Base-by-base conservation (phyloP, 2,329 filamentous ascomycete genomes). In the Xylaria digitata region DNA sequence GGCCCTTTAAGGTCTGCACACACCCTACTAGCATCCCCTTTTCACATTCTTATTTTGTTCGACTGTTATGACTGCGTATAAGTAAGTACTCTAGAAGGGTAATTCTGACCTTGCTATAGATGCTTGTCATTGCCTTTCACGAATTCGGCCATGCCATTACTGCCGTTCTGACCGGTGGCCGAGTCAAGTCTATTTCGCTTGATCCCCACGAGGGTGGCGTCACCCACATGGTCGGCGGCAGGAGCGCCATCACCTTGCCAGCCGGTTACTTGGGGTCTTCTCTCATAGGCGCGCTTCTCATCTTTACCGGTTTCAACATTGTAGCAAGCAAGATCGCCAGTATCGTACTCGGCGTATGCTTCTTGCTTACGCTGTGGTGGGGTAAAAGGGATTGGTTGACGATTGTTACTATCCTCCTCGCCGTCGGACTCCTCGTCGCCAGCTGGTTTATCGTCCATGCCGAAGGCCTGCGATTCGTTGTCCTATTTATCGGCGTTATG, bases 81-180 rank as follows among this genome's bases (percentile, higher is more conserved):
- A 45, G 23, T 50, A 15, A 49, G 15, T 43, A 9, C 49, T 46
- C 7, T 3, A 6, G 26, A 42, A 46, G 34, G 7, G 50, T 42
- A 68, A 61, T 66, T 19, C 67, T 72, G 55, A 72, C 49, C 42
- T n/a, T 34, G 6, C 30, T 42, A 1, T 65, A 91, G 89, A 93
- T 94, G 91, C 85, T 94, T 21, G 90, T 92, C 58, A 94, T 94
- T 70, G 92, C 92, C 43, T 94, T 94, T 78, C 92, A 94, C 80
- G 92, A 94, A 72, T 89, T 94, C 75, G 88, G 90, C 13, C 92
- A 94, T 79, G 92, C 92, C 55, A 86, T 93, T 73, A 88, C 88
- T 1, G 90, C 90, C 45, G 86, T 90, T 69, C 86, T 89, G 66
- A 94, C 92, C 0, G 92, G 92, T 61, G 92, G 92, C 4, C 84